Evolutionary conservation across 148 eudicot genomes (phyloP).

Genomic region (Rhododendron simsii): DNA sequence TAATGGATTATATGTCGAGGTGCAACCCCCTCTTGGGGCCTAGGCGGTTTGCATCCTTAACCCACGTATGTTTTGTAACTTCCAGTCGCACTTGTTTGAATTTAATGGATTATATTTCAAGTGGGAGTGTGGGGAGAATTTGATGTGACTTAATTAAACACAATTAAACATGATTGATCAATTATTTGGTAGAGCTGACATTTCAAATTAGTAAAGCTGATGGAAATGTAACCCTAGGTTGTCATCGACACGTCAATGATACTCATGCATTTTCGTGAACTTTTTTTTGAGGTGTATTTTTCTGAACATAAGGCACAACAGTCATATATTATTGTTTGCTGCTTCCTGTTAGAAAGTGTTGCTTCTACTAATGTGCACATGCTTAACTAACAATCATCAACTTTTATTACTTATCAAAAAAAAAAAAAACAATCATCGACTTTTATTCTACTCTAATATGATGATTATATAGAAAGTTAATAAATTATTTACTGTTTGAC

Average conservation of each 20-base stretch:
- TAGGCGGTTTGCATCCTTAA: neutral
- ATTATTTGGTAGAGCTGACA: neutral
- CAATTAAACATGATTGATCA: neutral
- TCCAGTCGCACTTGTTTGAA: neutral
- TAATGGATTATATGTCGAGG: too few relatives aligned
- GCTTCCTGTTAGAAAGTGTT: neutral
- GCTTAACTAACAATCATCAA: neutral
- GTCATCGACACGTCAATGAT: neutral
- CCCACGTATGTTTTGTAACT: neutral
- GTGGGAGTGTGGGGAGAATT: neutral
- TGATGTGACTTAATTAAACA: neutral
- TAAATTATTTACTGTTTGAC: neutral
- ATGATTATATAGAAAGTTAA: neutral
- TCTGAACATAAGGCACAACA: neutral
- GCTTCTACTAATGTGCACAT: neutral
- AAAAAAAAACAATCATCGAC: too few relatives aligned
- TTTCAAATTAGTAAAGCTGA: neutral
- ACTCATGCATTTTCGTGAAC: neutral
- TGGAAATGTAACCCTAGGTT: neutral
- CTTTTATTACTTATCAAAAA: too few relatives aligned
- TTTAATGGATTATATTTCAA: neutral
- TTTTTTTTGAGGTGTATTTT: neutral
- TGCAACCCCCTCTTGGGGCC: neutral
- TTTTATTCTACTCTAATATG: neutral
- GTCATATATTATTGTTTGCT: neutral